These are phyloP conservation scores for Talaromyces sp. DNA, from an alignment of 2,329 filamentous ascomycete species.

Conservation along the genomic window DNA sequence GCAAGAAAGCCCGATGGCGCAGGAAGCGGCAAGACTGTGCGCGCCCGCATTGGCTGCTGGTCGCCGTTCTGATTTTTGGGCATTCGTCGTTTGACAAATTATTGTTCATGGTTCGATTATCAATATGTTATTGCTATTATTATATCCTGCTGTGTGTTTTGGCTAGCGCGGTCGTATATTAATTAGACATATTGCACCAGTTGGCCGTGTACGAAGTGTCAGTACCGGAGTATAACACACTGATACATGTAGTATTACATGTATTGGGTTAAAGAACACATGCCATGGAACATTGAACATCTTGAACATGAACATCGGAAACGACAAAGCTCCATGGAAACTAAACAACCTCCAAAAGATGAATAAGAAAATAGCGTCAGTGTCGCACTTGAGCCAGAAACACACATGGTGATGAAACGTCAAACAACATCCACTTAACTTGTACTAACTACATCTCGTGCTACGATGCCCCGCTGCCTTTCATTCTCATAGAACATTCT, in stretches of 20 bases:
- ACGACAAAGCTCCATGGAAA: too few species aligned
- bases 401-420: background rate
- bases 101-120: background rate
- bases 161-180: background rate
- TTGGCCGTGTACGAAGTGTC: too few species aligned
- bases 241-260: too few species aligned
- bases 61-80: background rate
- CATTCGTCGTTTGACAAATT: background rate
- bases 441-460: background rate
- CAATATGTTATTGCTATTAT: background rate
- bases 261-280: too few species aligned
- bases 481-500: too few species aligned
- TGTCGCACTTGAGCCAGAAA: too few species aligned
- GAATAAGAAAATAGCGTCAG: background rate
- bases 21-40: background rate
- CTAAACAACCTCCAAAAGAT: background rate
- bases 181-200: too few species aligned
- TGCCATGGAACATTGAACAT: too few species aligned
- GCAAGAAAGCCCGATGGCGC: background rate
- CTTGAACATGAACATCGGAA: too few species aligned
- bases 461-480: background rate
- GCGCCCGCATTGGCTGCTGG: background rate
- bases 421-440: background rate
- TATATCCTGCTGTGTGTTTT: background rate
- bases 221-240: too few species aligned